These are phyloP conservation scores for Mycena chlorophos DNA, from an alignment of 768 basidiomycete species.

Conservation along the genomic window DNA sequence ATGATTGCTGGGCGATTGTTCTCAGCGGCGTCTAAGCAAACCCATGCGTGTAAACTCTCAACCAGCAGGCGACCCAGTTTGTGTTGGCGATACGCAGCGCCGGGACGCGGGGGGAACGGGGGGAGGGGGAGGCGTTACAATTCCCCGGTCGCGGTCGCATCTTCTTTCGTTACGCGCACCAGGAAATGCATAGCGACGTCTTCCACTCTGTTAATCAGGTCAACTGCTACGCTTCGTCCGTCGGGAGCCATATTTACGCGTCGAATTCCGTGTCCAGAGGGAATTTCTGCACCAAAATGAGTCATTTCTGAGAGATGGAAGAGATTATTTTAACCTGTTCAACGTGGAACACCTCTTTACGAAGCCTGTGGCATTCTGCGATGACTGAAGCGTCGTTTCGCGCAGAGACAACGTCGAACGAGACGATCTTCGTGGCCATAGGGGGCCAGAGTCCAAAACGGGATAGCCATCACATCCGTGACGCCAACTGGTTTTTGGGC, in stretches of 20 bases:
- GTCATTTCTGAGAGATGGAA: conserved; percentile 47
- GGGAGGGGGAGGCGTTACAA: background rate
- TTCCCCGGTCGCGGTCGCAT: conserved; percentile 9
- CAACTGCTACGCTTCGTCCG: conserved; percentile 14
- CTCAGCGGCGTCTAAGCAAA: conserved; percentile 42
- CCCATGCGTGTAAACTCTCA: conserved; percentile 59
- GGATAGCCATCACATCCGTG: too few species aligned
- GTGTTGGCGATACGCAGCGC: conserved; percentile 60
- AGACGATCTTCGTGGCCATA: background rate
- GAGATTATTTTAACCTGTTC: conserved; percentile 28
- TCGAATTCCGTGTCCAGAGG: conserved; percentile 76
- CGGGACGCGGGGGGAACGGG: conserved; percentile 24
- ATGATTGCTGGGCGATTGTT: conserved; percentile 40
- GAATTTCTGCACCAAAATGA: conserved; percentile 66
- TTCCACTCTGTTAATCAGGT: conserved; percentile 50
- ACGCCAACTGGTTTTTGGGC: too few species aligned
- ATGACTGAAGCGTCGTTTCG: conserved; percentile 48
- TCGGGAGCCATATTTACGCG: conserved; percentile 47
- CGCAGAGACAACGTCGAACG: conserved; percentile 15
- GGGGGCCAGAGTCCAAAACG: too few species aligned
- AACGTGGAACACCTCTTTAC: conserved; percentile 15
- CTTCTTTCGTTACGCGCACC: conserved; percentile 50
- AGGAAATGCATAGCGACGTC: conserved; percentile 68
- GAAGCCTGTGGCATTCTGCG: conserved; percentile 38
- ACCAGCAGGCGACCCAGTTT: conserved; percentile 71